Evolutionary conservation across 768 basidiomycete genomes (phyloP).

Genomic region (Crassisporium funariophilum): DNA sequence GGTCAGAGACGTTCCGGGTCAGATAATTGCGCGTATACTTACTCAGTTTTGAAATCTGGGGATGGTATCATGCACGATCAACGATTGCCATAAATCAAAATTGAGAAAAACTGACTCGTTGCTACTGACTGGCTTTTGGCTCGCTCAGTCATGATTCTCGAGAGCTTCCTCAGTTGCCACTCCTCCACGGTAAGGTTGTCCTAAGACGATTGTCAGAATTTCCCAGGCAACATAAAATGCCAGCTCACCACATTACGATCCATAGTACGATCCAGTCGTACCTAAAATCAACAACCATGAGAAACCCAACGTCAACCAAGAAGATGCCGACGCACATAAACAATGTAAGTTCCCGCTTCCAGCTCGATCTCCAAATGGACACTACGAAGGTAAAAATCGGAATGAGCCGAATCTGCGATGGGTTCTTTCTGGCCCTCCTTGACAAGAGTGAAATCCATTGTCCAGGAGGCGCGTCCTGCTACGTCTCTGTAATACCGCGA

Average conservation of each 20-base stretch:
- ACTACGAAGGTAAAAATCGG: slow-evolving; percentile 40
- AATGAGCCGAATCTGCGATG: slow-evolving; percentile 37
- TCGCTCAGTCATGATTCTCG: slow-evolving; percentile 43
- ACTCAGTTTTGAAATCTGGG: slow-evolving; percentile 39
- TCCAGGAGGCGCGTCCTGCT: slow-evolving; percentile 44
- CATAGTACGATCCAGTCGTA: slow-evolving; percentile 34
- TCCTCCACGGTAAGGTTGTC: slow-evolving; percentile 27
- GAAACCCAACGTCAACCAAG: background rate
- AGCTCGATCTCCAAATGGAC: slow-evolving; percentile 44
- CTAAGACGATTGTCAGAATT: slow-evolving; percentile 9
- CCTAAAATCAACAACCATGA: slow-evolving; percentile 20
- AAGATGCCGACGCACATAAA: slow-evolving; percentile 35
- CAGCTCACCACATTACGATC: slow-evolving; percentile 23
- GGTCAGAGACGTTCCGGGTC: background rate
- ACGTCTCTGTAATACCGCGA: slow-evolving; percentile 51
- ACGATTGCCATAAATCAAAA: background rate
- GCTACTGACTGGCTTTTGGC: slow-evolving; percentile 50
- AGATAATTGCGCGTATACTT: slow-evolving; percentile 4
- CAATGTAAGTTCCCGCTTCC: slow-evolving; percentile 45
- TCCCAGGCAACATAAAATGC: background rate
- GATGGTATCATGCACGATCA: slow-evolving; percentile 1
- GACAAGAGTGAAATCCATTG: slow-evolving; percentile 52
- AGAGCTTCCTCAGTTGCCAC: slow-evolving; percentile 41
- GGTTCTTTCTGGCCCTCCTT: slow-evolving; percentile 45
- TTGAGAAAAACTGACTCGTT: slow-evolving; percentile 36